Evolutionary conservation across 176 grass and related monocot species (phyloP).

Genomic region (Otatea glauca): DNA sequence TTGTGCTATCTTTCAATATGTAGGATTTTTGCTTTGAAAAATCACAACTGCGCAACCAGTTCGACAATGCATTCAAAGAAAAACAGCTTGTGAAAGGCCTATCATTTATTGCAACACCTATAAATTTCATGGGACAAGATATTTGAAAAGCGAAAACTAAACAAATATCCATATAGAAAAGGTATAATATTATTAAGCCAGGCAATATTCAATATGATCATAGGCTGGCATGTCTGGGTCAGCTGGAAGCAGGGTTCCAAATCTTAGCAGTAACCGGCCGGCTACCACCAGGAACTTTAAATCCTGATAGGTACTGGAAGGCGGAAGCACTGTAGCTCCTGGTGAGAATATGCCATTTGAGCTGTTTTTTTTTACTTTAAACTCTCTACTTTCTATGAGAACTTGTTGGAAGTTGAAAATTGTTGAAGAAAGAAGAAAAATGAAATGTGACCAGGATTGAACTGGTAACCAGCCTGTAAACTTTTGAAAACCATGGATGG

Average conservation of each 20-base stretch:
- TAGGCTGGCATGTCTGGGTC: background rate
- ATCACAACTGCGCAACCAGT: background rate
- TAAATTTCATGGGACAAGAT: background rate
- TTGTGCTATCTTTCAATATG: background rate
- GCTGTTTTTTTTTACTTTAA: background rate
- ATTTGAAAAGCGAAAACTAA: background rate
- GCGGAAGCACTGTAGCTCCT: background rate
- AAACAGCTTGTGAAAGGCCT: background rate
- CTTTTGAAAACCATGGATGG: background rate
- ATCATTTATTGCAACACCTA: background rate
- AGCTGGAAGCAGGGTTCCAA: background rate
- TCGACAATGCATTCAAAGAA: background rate
- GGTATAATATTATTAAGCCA: background rate
- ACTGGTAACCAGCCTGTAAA: background rate
- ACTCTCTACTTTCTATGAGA: background rate
- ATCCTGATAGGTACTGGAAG: background rate
- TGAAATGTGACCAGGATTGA: background rate
- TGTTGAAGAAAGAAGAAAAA: background rate
- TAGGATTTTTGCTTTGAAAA: background rate
- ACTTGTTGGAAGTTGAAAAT: background rate
- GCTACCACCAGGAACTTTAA: background rate
- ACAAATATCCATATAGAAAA: slow-evolving; percentile 1
- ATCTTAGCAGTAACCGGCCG: background rate
- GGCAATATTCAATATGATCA: background rate
- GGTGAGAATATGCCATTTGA: background rate